A percentile compares a stretch with the other conserved stretches of the same genome.
Evolutionary conservation across 257 asterid species (phyloP).

Genomic region (Petunia secreta): DNA sequence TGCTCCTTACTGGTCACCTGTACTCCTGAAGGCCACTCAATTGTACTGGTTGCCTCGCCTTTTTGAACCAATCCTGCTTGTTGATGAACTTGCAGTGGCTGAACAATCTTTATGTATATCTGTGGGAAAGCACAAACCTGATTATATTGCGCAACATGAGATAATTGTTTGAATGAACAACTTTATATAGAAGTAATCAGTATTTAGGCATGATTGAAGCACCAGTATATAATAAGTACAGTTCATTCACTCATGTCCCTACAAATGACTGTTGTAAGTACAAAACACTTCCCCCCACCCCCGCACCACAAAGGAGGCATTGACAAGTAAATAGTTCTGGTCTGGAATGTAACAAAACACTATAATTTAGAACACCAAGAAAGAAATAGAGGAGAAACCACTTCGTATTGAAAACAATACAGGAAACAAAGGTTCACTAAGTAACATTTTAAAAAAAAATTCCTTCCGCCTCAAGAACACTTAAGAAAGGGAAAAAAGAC

Average conservation of each 20-base stretch:
- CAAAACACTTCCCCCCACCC: too few relatives aligned
- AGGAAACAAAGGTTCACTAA: not conserved
- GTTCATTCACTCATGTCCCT: not conserved
- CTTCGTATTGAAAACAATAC: not conserved
- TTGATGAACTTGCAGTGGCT: not conserved
- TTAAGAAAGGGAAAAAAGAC: too few relatives aligned
- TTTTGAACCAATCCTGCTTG: not conserved
- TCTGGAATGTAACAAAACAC: not conserved
- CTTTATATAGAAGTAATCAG: not conserved
- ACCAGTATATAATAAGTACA: not conserved
- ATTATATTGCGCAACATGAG: not conserved
- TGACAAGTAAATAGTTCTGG: not conserved
- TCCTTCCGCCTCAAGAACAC: too few relatives aligned
- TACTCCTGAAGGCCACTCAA: not conserved
- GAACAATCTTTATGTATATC: not conserved
- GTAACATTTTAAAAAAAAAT: too few relatives aligned
- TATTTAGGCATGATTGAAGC: not conserved
- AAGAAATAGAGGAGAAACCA: not conserved
- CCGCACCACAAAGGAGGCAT: not conserved
- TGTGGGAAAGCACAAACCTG: not conserved
- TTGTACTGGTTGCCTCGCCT: not conserved
- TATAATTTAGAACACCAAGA: not conserved
- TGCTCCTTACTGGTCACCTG: not conserved
- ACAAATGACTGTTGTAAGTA: not conserved
- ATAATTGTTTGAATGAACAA: not conserved